Percentiles rank a stretch among this genome's conserved stretches.
These are phyloP conservation scores for Dioscorea cayenensis DNA, from an alignment of 116 monocot genomes.

Conservation along the genomic window DNA sequence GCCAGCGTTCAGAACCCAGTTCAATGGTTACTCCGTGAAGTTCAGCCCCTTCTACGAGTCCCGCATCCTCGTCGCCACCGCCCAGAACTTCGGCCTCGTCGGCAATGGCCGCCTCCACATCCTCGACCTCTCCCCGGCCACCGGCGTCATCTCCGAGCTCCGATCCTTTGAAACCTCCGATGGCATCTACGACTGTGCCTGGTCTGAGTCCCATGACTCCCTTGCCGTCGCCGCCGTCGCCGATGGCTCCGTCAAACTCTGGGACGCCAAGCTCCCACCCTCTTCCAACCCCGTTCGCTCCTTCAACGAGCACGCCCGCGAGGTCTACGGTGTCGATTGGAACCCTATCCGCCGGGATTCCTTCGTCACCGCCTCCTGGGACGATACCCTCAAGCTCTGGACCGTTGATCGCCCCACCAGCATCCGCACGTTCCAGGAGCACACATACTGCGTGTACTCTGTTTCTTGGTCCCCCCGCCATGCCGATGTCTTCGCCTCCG, in stretches of 20 bases:
- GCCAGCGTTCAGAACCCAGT: conserved; percentile 82
- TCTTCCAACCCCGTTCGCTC: conserved; percentile 67
- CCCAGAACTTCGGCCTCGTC: conserved; percentile 96
- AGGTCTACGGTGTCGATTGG: conserved; percentile 88
- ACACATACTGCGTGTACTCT: conserved; percentile 93
- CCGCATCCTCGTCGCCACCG: conserved; percentile 70
- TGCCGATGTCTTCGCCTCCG: conserved; percentile 88
- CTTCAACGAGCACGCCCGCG: conserved; percentile 86
- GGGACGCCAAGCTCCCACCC: conserved; percentile 72
- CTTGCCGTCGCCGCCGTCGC: conserved; percentile 73
- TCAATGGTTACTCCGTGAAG: conserved; percentile 78
- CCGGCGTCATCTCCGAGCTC: conserved; percentile 25
- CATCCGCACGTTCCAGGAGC: conserved; percentile 86
- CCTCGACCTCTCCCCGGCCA: conserved; percentile 64
- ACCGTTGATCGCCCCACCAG: conserved; percentile 65
- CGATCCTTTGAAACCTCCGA: conserved; percentile 84
- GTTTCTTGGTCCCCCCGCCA: conserved; percentile 82
- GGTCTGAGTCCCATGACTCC: conserved; percentile 96
- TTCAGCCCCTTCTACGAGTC: conserved; percentile 97
- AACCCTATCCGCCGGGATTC: conserved; percentile 95
- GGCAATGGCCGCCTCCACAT: conserved; percentile 96
- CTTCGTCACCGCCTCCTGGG: conserved; percentile 92
- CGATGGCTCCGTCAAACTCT: conserved; percentile 96
- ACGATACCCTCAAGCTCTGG: conserved; percentile 95
- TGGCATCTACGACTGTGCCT: conserved; percentile 78